A percentile compares a stretch with the other conserved stretches of the same genome.
phyloP scores from a whole-genome alignment of 1,284 basidiomycete genomes.

The Naganishia cerealis region DNA sequence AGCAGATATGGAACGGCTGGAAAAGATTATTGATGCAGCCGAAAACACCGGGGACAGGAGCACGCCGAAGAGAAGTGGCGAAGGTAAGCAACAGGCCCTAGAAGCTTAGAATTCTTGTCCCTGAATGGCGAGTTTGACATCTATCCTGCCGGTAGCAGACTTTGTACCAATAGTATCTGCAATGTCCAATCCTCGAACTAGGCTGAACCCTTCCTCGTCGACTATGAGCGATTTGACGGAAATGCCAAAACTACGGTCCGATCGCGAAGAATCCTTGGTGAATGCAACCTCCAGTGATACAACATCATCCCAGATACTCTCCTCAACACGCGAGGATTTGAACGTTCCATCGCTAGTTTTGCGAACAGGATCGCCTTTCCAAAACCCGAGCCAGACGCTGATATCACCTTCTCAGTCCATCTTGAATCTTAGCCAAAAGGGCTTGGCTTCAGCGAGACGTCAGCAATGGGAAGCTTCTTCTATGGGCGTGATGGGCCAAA shows the following conservation, averaged over 20 bases:
- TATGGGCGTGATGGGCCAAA: neutral
- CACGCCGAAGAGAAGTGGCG: neutral
- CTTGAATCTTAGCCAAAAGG: slow-evolving; percentile 18
- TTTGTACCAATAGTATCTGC: neutral
- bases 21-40: neutral
- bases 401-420: slow-evolving; percentile 27
- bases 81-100: neutral
- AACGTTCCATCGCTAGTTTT: neutral
- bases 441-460: slow-evolving; percentile 14
- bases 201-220: neutral
- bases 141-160: neutral
- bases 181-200: neutral
- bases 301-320: neutral
- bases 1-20: slow-evolving; percentile 11
- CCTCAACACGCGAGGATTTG: neutral
- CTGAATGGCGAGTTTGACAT: neutral
- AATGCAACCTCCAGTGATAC: neutral
- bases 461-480: slow-evolving; percentile 12
- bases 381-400: neutral
- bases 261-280: neutral
- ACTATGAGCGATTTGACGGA: neutral
- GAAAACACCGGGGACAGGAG: neutral
- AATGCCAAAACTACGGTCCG: neutral
- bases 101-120: neutral
- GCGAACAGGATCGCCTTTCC: slow-evolving; percentile 7